Percentiles rank a stretch among this genome's conserved stretches.
phyloP scores from a whole-genome alignment of 108 stramenopile genomes.

The Cylindrotheca fusiformis region DNA sequence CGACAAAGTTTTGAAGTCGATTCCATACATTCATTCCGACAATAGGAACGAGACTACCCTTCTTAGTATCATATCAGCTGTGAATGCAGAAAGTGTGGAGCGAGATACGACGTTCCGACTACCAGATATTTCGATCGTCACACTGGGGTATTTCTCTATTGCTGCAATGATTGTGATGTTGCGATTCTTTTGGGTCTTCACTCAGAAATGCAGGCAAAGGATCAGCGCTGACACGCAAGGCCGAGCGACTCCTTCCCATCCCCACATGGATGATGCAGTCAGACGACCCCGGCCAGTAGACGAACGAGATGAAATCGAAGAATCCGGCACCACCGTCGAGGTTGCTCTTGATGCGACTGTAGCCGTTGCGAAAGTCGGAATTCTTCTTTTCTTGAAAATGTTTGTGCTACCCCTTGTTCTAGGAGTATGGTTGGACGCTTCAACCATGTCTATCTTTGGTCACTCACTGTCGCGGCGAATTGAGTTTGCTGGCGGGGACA shows the following conservation, averaged over 20 bases:
- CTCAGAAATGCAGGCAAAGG: conserved; percentile 10
- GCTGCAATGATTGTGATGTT: conserved; percentile 32
- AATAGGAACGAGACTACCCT: conserved; percentile 31
- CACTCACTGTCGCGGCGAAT: conserved; percentile 48
- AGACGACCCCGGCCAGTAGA: not conserved
- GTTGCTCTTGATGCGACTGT: conserved; percentile 53
- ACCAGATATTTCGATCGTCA: conserved; percentile 50
- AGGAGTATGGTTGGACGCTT: conserved; percentile 74
- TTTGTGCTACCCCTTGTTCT: conserved; percentile 69
- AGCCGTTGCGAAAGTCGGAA: conserved; percentile 69
- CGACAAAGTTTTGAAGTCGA: conserved; percentile 12
- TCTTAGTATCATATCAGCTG: conserved; percentile 1
- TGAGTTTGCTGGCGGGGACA: conserved; percentile 61
- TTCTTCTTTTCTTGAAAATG: conserved; percentile 90
- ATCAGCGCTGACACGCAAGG: conserved; percentile 2
- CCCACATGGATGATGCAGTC: not conserved
- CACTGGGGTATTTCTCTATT: conserved; percentile 49
- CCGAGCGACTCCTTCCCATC: not conserved
- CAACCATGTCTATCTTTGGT: conserved; percentile 63
- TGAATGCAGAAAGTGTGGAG: conserved; percentile 32
- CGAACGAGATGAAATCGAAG: conserved; percentile 18
- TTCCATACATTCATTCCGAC: conserved; percentile 31
- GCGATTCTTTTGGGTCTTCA: conserved; percentile 18
- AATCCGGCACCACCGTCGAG: conserved; percentile 18
- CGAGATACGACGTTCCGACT: conserved; percentile 51